Base-by-base conservation (phyloP, 176 grass and related monocot genomes). In the Thalia dealbata region DNA sequence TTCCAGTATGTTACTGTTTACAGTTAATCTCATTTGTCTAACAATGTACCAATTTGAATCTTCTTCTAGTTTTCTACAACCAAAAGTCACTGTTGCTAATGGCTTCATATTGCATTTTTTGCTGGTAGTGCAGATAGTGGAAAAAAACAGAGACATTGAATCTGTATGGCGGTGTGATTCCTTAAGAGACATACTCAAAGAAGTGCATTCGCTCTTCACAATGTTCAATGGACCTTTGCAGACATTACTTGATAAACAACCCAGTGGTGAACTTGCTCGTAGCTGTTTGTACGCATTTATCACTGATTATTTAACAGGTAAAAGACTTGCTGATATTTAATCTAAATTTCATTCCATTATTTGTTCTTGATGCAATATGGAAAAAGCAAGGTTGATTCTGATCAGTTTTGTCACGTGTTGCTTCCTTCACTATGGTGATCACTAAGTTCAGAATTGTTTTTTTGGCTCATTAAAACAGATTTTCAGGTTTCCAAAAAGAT, bases 291-390 rank as follows among this genome's bases (percentile, higher is more conserved):
- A 64, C 43, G 88, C 87, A 48, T 99, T 99, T 83, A 54, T 99
- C 69, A 84, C 81, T 50, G 95, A 99, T 80, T 99, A 99, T 93
- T 85, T 99, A 54, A 84, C 90, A 43, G 90, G 95, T 93, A 58
- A 58, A 59, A 67, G 4, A 56, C 45, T 27, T 73, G 50, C 67
- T 48, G 18, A 14, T 70, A 10, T 45, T 22, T 23, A 70, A 24
- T 41, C 24, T 45, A 10, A 70, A 21, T 50, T 35, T 16, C 26
- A 13, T 46, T 43, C 26, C 60, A 63, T 63, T 1, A 3, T 11
- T 63, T 63, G 1, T 9, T 63, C 12, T 14, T 63, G 25, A 12
- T 29, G 27, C 54, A 18, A 56, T 63, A 26, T 63, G 54, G 14
- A 63, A 63, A 61, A 26, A 61, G 7, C 1, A 14, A 1, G 11